Evolutionary conservation across 371 early-diverging fungal species (phyloP), one percentile per base, ranked within the genome.

Genomic region (Coemansia sp.): DNA sequence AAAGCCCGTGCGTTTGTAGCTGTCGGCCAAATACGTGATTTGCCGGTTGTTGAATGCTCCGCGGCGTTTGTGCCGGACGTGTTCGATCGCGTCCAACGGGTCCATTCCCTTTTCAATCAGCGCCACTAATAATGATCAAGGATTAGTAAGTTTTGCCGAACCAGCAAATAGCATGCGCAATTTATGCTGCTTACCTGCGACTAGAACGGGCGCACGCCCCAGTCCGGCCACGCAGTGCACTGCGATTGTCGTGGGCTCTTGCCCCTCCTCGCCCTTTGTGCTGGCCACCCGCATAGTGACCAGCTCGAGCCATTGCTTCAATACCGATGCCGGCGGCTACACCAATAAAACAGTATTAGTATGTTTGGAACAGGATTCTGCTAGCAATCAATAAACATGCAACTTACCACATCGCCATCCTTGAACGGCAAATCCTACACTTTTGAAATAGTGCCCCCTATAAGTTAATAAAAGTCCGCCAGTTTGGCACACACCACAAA

Each of bases 161-260:
- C 5, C 14, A 48, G 16, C 50, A 48, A 16, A 18, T 48, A n/a
- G 5, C 21, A 58, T 14, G 21, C 10, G 21, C 10, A 45, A 59
- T 88, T 86, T 50, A 27, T 8, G 48, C 55, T 27, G 47, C 68
- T 75, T 82, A 86, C 89, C 88, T 72, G 84, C 84, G 5, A 84
- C 84, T 18, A 84, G 75, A 7, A 84, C 82, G 4, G 84, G 84
- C 24, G 84, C 84, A 1, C 84, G 80, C 6, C 92, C 92, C 34
- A 93, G 82, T 37, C 94, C 93, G 5, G 94, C 92, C 3, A 93
- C 92, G 69, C 94, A 93, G 69, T 93, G 93, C 4, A 92, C 90
- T 2, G 91, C 94, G 58, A 92, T 87, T 0, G 90, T 87, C 13
- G 83, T 69, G 16, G 73, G 81, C 22, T 59, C 68, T 0, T 56